Percentiles rank a stretch among this genome's conserved stretches.
Conservation (phyloP, 345 rosid species). For the Anastatica hierochuntica region DNA sequence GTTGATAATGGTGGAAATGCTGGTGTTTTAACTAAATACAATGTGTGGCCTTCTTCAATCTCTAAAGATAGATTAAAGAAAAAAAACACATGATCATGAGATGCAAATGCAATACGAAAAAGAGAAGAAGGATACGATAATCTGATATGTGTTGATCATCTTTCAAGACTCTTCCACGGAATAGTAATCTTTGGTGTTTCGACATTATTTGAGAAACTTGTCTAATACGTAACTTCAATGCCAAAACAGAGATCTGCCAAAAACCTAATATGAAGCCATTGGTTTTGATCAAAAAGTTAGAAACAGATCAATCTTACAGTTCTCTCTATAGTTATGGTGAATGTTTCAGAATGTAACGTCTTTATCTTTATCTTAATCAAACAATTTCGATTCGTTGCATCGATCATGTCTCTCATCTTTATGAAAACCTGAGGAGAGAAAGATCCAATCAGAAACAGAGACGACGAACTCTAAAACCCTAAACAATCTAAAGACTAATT, state of each 20-base stretch:
- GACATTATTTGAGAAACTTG: conserved; percentile 25
- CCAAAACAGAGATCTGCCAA: conserved; percentile 29
- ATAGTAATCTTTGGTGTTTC: conserved; percentile 32
- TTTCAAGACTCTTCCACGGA: conserved; percentile 35
- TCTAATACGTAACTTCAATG: conserved; percentile 35
- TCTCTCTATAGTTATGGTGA: conserved; percentile 25
- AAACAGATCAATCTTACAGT: conserved; percentile 14
- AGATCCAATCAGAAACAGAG: neutral
- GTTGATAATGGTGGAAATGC: neutral
- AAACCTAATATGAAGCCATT: neutral
- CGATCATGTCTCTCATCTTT: conserved; percentile 30
- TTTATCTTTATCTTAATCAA: conserved; percentile 31
- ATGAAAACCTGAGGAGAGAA: too few species aligned
- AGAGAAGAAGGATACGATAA: conserved; percentile 31
- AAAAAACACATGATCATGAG: neutral
- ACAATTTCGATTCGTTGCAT: neutral
- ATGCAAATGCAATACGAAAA: neutral
- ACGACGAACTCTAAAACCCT: too few species aligned
- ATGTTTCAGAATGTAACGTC: conserved; percentile 30
- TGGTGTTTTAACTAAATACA: neutral
- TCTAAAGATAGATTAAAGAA: too few species aligned
- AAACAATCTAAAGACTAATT: too few species aligned
- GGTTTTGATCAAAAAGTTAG: too few species aligned
- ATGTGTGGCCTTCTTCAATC: too few species aligned
- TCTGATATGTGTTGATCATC: conserved; percentile 38